These are phyloP conservation scores for Apiotrichum siamense DNA, from an alignment of 1,284 basidiomycete species.

Conservation along the genomic window DNA sequence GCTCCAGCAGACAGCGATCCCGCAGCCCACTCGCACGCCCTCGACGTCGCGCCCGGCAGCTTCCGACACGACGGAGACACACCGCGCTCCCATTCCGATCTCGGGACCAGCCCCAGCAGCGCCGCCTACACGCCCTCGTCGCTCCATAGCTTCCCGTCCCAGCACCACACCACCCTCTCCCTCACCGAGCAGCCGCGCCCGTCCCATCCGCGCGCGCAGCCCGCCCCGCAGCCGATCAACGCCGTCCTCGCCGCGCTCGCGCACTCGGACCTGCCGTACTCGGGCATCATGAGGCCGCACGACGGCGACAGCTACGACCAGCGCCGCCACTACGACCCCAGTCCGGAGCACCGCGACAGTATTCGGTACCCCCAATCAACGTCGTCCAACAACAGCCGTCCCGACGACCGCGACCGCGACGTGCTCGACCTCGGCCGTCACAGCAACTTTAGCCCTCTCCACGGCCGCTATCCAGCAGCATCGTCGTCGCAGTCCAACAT, in stretches of 20 bases:
- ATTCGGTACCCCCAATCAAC: background rate
- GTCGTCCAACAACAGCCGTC: background rate
- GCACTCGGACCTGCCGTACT: constrained; percentile 11
- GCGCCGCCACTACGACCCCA: constrained; percentile 1
- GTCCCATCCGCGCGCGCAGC: background rate
- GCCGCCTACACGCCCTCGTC: background rate
- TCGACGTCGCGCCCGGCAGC: too few species aligned
- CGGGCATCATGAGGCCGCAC: constrained; percentile 14
- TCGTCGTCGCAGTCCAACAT: background rate
- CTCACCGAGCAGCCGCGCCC: background rate
- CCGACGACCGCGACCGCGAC: background rate
- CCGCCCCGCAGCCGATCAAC: constrained; percentile 2
- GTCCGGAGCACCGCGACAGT: background rate
- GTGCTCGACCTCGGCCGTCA: background rate
- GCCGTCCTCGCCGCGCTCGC: constrained; percentile 12
- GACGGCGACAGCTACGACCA: constrained; percentile 1
- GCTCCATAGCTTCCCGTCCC: too few species aligned
- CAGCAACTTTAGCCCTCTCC: background rate
- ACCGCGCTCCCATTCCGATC: background rate
- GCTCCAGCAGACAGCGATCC: too few species aligned
- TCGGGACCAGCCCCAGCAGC: background rate
- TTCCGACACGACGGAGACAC: too few species aligned
- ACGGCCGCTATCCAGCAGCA: background rate
- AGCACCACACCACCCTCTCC: background rate
- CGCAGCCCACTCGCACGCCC: too few species aligned